Conservation (phyloP, 768 basidiomycete species). For the Leccinum disarticulatum region DNA sequence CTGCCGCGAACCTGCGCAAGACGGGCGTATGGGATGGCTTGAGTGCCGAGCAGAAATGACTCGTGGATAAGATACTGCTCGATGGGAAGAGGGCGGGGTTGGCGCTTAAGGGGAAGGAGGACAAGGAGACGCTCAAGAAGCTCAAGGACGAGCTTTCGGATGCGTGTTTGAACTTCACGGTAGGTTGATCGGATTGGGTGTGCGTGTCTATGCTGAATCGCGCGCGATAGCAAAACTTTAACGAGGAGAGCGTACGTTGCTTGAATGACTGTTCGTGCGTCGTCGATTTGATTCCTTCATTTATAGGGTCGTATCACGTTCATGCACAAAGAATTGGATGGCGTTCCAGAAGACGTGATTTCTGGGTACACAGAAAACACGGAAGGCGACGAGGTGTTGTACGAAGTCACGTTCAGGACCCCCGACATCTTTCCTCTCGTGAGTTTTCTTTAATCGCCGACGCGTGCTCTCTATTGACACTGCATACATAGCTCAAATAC, state of each 20-base stretch:
- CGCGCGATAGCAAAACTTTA: slow-evolving; percentile 58
- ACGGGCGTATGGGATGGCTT: slow-evolving; percentile 62
- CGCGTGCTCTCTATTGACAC: neutral
- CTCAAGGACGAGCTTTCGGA: slow-evolving; percentile 78
- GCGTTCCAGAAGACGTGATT: slow-evolving; percentile 75
- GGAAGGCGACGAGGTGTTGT: slow-evolving; percentile 54
- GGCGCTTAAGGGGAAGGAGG: slow-evolving; percentile 63
- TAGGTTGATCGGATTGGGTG: neutral
- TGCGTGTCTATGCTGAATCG: neutral
- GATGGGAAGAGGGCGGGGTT: slow-evolving; percentile 79
- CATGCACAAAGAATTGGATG: slow-evolving; percentile 70
- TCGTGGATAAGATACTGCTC: slow-evolving; percentile 74
- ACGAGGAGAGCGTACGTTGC: slow-evolving; percentile 70
- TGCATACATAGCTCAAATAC: slow-evolving; percentile 66
- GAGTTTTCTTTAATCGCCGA: slow-evolving; percentile 20
- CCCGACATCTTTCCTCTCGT: slow-evolving; percentile 80
- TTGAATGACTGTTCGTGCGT: neutral
- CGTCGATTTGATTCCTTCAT: slow-evolving; percentile 4
- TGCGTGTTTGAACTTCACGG: slow-evolving; percentile 65
- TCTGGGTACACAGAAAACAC: slow-evolving; percentile 69
- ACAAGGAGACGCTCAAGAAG: slow-evolving; percentile 49
- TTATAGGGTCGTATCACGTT: slow-evolving; percentile 60
- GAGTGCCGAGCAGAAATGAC: slow-evolving; percentile 65
- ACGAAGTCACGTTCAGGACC: slow-evolving; percentile 77
- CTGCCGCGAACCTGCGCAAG: slow-evolving; percentile 64